Conservation (phyloP, 108 stramenopile genomes). For the Nitzschia putrida region DNA sequence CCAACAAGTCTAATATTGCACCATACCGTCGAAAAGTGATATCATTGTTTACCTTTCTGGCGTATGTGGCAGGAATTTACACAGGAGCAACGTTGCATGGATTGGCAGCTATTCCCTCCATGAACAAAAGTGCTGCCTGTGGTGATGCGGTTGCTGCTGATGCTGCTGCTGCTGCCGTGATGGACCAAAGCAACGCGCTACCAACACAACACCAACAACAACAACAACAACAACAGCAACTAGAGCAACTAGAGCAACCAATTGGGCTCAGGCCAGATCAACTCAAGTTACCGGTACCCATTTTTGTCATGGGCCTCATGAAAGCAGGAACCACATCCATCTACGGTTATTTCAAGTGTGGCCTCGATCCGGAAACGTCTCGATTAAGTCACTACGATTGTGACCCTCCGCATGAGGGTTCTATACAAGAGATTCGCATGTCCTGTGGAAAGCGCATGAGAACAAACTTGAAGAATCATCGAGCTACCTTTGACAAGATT, state of each 20-base stretch:
- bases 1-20: too few species aligned
- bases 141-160: too few species aligned
- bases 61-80: too few species aligned
- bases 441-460: conserved; percentile 32
- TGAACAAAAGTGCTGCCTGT: too few species aligned
- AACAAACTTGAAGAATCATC: conserved; percentile 1
- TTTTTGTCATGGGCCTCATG: conserved; percentile 40
- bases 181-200: background rate
- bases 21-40: too few species aligned
- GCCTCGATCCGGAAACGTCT: conserved; percentile 13
- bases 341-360: conserved; percentile 37
- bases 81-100: too few species aligned
- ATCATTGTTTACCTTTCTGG: too few species aligned
- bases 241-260: background rate
- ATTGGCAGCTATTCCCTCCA: too few species aligned
- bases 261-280: conserved; percentile 7
- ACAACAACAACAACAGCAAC: background rate
- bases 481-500: conserved; percentile 17
- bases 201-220: too few species aligned
- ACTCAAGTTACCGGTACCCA: conserved; percentile 23
- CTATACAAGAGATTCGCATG: background rate
- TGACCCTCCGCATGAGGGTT: background rate
- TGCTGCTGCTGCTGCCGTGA: too few species aligned
- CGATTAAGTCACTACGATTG: conserved; percentile 29
- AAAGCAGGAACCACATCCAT: conserved; percentile 41